These are phyloP conservation scores for Tremella yokohamensis DNA, from an alignment of 768 basidiomycete genomes.

Conservation along the genomic window DNA sequence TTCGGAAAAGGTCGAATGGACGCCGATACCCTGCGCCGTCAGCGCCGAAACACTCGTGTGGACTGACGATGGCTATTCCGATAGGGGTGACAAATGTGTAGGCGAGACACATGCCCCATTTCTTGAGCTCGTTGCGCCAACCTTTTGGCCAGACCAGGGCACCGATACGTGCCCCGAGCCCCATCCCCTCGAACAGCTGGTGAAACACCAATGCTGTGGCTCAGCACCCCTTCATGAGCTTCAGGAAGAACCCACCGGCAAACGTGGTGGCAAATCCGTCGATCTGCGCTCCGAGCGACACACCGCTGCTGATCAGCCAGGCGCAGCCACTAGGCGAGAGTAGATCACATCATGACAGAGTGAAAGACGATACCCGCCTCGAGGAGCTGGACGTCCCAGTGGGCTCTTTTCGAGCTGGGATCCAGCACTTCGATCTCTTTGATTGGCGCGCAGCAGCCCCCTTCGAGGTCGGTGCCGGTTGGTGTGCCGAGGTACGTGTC, in stretches of 20 bases:
- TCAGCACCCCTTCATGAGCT: slow-evolving; percentile 1
- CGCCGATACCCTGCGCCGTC: slow-evolving; percentile 38
- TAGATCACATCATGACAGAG: slow-evolving; percentile 35
- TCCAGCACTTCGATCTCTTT: slow-evolving; percentile 15
- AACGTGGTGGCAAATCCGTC: too few relatives aligned
- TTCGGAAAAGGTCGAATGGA: slow-evolving; percentile 41
- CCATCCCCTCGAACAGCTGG: not conserved
- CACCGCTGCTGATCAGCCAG: slow-evolving; percentile 25
- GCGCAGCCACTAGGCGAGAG: too few relatives aligned
- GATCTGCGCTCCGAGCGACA: slow-evolving; percentile 39
- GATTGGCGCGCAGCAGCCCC: slow-evolving; percentile 30
- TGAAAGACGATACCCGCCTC: slow-evolving; percentile 48
- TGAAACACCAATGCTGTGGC: too few relatives aligned
- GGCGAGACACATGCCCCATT: slow-evolving; percentile 26
- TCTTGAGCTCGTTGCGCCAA: too few relatives aligned
- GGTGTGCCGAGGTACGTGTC: slow-evolving; percentile 2
- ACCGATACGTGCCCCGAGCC: slow-evolving; percentile 44
- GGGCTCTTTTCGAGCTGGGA: too few relatives aligned
- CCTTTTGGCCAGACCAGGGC: slow-evolving; percentile 11
- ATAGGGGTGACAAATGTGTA: slow-evolving; percentile 20
- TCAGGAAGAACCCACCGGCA: slow-evolving; percentile 48
- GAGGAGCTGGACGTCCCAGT: slow-evolving; percentile 42
- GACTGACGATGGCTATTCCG: too few relatives aligned
- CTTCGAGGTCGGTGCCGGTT: slow-evolving; percentile 7
- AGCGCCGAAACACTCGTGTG: not conserved